phyloP scores from a whole-genome alignment of 805 yeast genomes.

The Lipomyces mesembrius region DNA sequence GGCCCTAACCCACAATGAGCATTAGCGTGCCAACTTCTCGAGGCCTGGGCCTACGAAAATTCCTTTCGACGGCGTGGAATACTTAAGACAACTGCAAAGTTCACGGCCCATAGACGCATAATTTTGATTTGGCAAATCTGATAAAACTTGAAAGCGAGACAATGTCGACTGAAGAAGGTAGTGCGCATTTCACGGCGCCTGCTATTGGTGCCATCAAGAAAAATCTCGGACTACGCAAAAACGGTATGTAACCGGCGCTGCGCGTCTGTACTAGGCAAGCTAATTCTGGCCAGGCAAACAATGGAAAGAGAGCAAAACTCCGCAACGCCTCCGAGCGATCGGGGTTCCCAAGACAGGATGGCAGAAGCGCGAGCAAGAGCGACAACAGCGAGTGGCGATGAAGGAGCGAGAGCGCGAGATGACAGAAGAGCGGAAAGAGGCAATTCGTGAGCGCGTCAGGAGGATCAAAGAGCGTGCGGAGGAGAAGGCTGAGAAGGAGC shows the following conservation, averaged over 20 bases:
- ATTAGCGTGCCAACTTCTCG: too few relatives aligned
- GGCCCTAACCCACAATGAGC: too few relatives aligned
- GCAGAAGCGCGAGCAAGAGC: conserved; percentile 68
- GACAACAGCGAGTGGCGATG: conserved; percentile 65
- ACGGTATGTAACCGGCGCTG: neutral
- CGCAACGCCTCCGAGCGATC: conserved; percentile 42
- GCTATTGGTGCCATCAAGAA: neutral
- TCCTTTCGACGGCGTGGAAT: too few relatives aligned
- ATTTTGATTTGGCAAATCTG: neutral
- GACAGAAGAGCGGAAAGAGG: conserved; percentile 70
- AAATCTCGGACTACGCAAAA: conserved; percentile 23
- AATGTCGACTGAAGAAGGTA: conserved; percentile 3
- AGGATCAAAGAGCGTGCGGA: conserved; percentile 56
- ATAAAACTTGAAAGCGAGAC: neutral
- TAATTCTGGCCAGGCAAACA: conserved; percentile 40
- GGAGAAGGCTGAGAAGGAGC: conserved; percentile 83
- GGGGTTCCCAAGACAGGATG: conserved; percentile 66
- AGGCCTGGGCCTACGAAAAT: too few relatives aligned
- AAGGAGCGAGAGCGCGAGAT: conserved; percentile 72
- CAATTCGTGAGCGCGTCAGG: conserved; percentile 58
- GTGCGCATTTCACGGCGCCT: too few relatives aligned
- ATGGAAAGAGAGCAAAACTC: conserved; percentile 48
- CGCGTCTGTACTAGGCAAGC: neutral
- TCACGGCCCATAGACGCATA: too few relatives aligned
- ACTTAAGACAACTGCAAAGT: too few relatives aligned